These are phyloP conservation scores for Solanum chmielewskii DNA, from an alignment of 257 asterid genomes.

Conservation along the genomic window DNA sequence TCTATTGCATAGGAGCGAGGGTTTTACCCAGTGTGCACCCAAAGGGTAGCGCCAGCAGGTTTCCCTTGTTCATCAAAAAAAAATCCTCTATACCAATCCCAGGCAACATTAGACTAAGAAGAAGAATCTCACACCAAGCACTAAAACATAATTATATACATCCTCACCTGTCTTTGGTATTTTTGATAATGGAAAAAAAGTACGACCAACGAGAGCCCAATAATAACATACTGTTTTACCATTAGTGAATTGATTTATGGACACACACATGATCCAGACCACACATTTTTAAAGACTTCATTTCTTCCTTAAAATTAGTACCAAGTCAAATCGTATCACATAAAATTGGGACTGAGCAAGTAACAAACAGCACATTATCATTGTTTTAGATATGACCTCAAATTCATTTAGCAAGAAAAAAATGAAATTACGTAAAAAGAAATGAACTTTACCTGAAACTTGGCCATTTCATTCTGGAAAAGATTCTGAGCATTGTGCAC, in stretches of 20 bases:
- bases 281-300: background rate
- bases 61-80: no score
- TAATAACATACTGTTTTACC: background rate
- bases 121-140: background rate
- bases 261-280: background rate
- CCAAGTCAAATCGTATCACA: background rate
- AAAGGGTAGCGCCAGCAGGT: no score
- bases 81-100: background rate
- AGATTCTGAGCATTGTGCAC: slow-evolving; percentile 77
- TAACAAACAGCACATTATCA: background rate
- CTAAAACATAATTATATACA: background rate
- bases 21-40: no score
- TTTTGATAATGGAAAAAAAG: background rate
- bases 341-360: background rate
- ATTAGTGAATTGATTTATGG: background rate
- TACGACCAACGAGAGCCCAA: background rate
- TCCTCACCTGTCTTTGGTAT: background rate
- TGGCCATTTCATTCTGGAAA: slow-evolving; percentile 81
- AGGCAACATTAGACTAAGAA: background rate
- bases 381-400: background rate
- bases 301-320: background rate
- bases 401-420: background rate
- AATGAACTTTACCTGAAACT: slow-evolving; percentile 39
- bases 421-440: background rate
- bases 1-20: no score